These are phyloP conservation scores for Hypsizygus marmoreus DNA, from an alignment of 768 basidiomycete genomes.

Conservation along the genomic window DNA sequence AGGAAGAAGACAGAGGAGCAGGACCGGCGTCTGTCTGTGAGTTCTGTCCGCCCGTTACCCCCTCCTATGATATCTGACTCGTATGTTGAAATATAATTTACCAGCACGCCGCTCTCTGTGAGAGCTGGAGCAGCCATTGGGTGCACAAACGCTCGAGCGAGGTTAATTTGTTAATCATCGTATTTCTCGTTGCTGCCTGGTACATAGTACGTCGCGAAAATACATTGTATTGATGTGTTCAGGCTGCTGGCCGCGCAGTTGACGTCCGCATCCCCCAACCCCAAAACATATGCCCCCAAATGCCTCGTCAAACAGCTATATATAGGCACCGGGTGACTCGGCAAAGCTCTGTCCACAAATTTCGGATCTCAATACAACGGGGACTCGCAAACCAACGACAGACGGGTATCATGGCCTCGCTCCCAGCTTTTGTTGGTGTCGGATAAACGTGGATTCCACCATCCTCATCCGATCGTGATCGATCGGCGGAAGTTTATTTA, in stretches of 20 bases:
- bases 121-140: conserved; percentile 35
- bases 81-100: background rate
- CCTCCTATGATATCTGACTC: background rate
- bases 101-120: conserved; percentile 36
- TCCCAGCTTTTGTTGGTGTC: too few species aligned
- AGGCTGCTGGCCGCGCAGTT: background rate
- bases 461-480: conserved; percentile 15
- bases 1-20: conserved; percentile 27
- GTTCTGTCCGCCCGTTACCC: conserved; percentile 1
- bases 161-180: conserved; percentile 13
- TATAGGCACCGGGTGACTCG: too few species aligned
- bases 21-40: conserved; percentile 24
- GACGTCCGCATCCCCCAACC: background rate
- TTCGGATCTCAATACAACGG: too few species aligned
- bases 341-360: too few species aligned
- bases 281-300: background rate
- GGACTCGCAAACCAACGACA: too few species aligned
- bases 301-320: too few species aligned
- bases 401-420: too few species aligned
- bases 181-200: conserved; percentile 5
- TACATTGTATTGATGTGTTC: background rate
- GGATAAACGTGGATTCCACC: too few species aligned
- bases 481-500: conserved; percentile 10
- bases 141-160: conserved; percentile 19
- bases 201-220: conserved; percentile 6